A percentile compares a stretch with the other conserved stretches of the same genome.
Evolutionary conservation across 202 grass and related monocot species (phyloP).

Genomic region (Digitaria exilis): DNA sequence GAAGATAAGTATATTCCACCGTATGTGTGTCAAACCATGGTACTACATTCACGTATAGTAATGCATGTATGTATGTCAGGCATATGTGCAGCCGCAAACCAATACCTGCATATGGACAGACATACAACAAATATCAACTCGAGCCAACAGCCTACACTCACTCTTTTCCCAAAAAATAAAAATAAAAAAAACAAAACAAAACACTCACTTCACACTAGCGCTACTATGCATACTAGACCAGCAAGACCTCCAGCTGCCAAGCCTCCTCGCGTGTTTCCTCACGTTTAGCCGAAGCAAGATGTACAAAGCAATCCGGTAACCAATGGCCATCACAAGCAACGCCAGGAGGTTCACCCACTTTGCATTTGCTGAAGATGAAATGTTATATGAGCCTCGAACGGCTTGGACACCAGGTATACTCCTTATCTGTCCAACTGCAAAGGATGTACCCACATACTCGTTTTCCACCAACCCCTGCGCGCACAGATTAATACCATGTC

Average conservation of each 20-base stretch:
- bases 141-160: not conserved
- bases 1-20: too few species aligned
- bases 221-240: constrained; percentile 43
- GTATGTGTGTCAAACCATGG: not conserved
- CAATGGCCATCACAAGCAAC: constrained; percentile 75
- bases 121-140: too few species aligned
- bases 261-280: constrained; percentile 40
- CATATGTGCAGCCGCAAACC: not conserved
- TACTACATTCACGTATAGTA: not conserved
- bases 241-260: constrained; percentile 41
- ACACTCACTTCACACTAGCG: constrained; percentile 42
- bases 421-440: constrained; percentile 83
- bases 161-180: too few species aligned
- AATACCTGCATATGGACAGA: not conserved
- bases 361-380: constrained; percentile 63
- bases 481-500: not conserved
- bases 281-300: constrained; percentile 61
- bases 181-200: not conserved
- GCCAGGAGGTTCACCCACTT: constrained; percentile 81
- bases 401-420: constrained; percentile 85
- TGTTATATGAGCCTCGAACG: constrained; percentile 74
- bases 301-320: constrained; percentile 66
- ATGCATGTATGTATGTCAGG: not conserved
- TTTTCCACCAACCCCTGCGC: constrained; percentile 92
- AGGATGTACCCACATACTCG: constrained; percentile 80